Base-by-base conservation (phyloP, 805 yeast species). In the Cyberlindnera amylophila region DNA sequence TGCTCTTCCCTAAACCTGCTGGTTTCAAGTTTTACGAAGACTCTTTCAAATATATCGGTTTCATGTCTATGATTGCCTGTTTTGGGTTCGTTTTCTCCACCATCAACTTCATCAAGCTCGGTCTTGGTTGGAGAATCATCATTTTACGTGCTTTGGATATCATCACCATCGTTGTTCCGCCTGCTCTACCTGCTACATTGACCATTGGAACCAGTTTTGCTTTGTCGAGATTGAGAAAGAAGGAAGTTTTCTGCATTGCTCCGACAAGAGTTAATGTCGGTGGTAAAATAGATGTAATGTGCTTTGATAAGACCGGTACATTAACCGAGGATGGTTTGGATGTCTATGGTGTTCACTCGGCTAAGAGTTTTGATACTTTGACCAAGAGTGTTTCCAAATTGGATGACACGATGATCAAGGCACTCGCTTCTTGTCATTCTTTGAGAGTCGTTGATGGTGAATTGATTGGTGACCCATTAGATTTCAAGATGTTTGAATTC, bases 231-330 rank as follows among this genome's bases (percentile, higher is more conserved):
- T 69, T 93, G 48, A 80, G 87, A 48, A 65, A 72, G 46, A 75
- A 76, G 46, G 69, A 75, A 32, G 81, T 95, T 2, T 93, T 82
- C 54, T 93, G 99, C 62, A 91, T 91, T 42, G 80, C 96, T 2
- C 99, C 99, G 3, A 86, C 93, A 2, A 75, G 96, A 46, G 93
- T 95, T 36, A 93, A 93, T 58, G 82, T 93, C n/a, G 96, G 96
- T 28, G 99, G 99, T 9, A 89, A 93, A 54, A 60, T 93, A 19
- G 97, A 91, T 58, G 78, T 86, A 4, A 71, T 88, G 58, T 89
- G 96, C 56, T 93, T 93, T 63, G 99, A 93, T 66, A 93, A 93
- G 59, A 93, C 99, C 0, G 99, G 99, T 3, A 93, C 99, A 0
- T 69, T 93, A 49, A 93, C 99, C 0, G 98, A 93, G 57, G 99